Evolutionary conservation across 2,329 filamentous ascomycete species (phyloP).

Genomic region (Elsinoe fawcettii): DNA sequence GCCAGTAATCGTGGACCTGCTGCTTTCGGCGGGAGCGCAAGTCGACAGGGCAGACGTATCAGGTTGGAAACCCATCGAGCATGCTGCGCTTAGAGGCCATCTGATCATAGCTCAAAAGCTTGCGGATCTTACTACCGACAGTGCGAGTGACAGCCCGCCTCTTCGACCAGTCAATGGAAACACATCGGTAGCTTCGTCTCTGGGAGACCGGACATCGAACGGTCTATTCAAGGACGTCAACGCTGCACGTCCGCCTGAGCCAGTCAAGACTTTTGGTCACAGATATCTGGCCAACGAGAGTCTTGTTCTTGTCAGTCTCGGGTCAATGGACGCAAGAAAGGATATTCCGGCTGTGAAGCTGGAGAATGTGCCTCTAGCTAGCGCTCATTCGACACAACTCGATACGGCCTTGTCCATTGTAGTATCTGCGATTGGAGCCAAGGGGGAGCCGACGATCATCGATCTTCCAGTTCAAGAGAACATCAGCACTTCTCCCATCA

Average conservation of each 20-base stretch:
- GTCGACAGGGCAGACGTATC: conserved; percentile 70
- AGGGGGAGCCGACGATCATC: conserved; percentile 79
- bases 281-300: conserved; percentile 84
- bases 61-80: conserved; percentile 90
- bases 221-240: conserved; percentile 33
- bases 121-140: conserved; percentile 45
- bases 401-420: conserved; percentile 91
- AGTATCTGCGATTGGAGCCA: conserved; percentile 75
- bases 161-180: conserved; percentile 18
- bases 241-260: conserved; percentile 50
- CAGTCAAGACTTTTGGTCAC: conserved; percentile 92
- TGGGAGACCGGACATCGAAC: conserved; percentile 39
- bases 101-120: conserved; percentile 69
- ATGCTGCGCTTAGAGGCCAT: conserved; percentile 84
- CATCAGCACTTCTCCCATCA: conserved; percentile 85
- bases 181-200: conserved; percentile 43
- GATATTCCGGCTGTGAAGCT: conserved; percentile 71
- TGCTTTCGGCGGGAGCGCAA: conserved; percentile 72
- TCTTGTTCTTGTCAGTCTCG: conserved; percentile 84
- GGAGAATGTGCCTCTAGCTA: conserved; percentile 76
- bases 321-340: conserved; percentile 90
- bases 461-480: conserved; percentile 92
- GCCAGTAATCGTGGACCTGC: conserved; percentile 62
- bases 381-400: conserved; percentile 85
- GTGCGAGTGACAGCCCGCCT: conserved; percentile 25